Percentiles rank a stretch among this genome's conserved stretches.
These are phyloP conservation scores for Fraxinus albicans DNA, from an alignment of 305 asterid species.

Conservation along the genomic window DNA sequence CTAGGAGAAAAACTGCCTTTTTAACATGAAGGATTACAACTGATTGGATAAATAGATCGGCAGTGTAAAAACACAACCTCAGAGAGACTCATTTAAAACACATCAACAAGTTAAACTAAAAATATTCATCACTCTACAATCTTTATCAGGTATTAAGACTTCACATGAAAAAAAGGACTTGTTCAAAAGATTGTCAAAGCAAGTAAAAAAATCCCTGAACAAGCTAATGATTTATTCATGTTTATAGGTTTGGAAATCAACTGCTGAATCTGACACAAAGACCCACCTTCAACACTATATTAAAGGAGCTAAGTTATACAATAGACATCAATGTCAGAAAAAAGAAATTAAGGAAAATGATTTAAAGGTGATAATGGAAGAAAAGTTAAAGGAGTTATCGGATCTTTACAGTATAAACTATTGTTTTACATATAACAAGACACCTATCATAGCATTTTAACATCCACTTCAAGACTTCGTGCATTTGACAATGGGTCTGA, in stretches of 20 bases:
- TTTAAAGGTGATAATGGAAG: background rate
- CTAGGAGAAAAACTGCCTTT: background rate
- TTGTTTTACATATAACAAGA: background rate
- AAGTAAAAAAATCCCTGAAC: background rate
- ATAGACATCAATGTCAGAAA: background rate
- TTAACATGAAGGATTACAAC: background rate
- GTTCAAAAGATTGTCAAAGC: background rate
- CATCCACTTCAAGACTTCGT: conserved; percentile 8
- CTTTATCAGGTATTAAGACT: background rate
- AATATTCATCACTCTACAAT: background rate
- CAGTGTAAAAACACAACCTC: background rate
- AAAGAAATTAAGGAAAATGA: background rate
- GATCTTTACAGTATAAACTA: background rate
- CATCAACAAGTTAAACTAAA: background rate
- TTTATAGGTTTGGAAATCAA: background rate
- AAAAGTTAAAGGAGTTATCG: background rate
- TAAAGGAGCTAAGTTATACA: background rate
- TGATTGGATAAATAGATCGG: background rate
- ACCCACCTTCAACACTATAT: background rate
- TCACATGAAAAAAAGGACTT: background rate
- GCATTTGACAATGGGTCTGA: conserved; percentile 1
- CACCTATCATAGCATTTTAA: conserved; percentile 4
- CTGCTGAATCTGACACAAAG: conserved; percentile 2
- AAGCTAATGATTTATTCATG: background rate
- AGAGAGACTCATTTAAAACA: background rate